phyloP scores from a whole-genome alignment of 2,329 filamentous ascomycete genomes.

The Pseudopyricularia javanii region DNA sequence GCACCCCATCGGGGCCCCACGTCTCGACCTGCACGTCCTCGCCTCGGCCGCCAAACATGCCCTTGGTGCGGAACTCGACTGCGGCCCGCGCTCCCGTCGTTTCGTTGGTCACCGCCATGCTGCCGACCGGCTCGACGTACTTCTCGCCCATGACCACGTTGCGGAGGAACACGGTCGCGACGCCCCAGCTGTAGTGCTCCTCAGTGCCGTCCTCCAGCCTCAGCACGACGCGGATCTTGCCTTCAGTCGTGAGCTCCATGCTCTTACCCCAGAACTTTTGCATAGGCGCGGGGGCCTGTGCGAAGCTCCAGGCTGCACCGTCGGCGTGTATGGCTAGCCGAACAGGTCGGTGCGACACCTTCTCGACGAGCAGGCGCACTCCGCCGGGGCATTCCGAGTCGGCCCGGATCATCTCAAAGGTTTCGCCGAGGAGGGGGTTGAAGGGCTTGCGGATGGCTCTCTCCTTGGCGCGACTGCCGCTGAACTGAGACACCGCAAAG shows the following conservation, averaged over 20 bases:
- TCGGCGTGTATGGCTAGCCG: conserved; percentile 91
- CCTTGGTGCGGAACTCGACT: conserved; percentile 87
- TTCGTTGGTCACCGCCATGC: conserved; percentile 78
- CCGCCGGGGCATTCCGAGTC: conserved; percentile 66
- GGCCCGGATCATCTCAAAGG: conserved; percentile 80
- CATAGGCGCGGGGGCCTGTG: conserved; percentile 75
- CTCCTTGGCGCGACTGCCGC: conserved; percentile 72
- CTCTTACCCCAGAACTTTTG: conserved; percentile 99
- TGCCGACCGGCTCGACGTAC: conserved; percentile 89
- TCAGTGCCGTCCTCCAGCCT: conserved; percentile 46
- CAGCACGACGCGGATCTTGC: conserved; percentile 67
- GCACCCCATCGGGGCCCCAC: conserved; percentile 52
- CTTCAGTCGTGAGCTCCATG: conserved; percentile 86
- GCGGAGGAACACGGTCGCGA: conserved; percentile 80
- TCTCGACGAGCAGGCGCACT: conserved; percentile 88
- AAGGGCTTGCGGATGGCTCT: conserved; percentile 92
- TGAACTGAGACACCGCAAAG: conserved; percentile 82
- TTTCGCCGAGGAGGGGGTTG: conserved; percentile 93
- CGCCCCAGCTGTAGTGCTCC: conserved; percentile 79
- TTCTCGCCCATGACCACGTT: conserved; percentile 98
- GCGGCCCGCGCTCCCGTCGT: conserved; percentile 69
- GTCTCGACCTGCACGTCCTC: conserved; percentile 78
- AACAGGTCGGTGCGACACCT: conserved; percentile 86
- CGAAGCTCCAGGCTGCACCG: conserved; percentile 69
- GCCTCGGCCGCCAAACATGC: conserved; percentile 91